Percentiles rank a stretch among this genome's conserved stretches.
phyloP scores from a whole-genome alignment of 257 asterid species.

The Nicotiana paniculata region DNA sequence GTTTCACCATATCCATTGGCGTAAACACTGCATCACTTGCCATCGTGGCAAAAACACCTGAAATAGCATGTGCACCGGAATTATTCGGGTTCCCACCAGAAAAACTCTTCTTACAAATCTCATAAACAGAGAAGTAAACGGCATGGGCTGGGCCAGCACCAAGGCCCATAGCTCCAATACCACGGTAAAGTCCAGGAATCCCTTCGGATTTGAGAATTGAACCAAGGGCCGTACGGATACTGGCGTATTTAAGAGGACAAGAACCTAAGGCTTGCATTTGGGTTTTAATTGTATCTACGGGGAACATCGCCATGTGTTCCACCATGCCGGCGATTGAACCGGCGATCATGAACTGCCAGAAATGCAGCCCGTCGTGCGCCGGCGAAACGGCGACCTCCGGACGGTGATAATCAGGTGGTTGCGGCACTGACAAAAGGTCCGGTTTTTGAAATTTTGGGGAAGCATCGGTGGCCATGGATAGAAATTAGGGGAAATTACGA shows the following conservation, averaged over 20 bases:
- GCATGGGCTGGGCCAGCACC: constrained; percentile 99
- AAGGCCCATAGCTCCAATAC: constrained; percentile 93
- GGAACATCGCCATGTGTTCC: constrained; percentile 98
- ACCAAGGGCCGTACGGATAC: constrained; percentile 50
- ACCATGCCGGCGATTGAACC: constrained; percentile 91
- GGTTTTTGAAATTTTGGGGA: constrained; percentile 62
- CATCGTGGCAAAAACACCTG: constrained; percentile 86
- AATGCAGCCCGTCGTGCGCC: constrained; percentile 81
- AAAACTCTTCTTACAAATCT: constrained; percentile 58
- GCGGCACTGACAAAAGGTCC: constrained; percentile 50
- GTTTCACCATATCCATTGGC: constrained; percentile 98
- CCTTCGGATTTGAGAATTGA: constrained; percentile 74
- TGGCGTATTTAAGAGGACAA: constrained; percentile 68
- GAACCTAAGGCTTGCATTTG: constrained; percentile 92
- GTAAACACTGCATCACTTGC: constrained; percentile 89
- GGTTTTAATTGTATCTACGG: constrained; percentile 85
- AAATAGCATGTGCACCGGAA: constrained; percentile 57
- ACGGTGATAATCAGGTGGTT: constrained; percentile 38
- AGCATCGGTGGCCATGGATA: constrained; percentile 68
- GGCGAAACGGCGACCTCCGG: constrained; percentile 27
- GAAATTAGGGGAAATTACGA: background rate
- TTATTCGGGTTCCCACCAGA: constrained; percentile 68
- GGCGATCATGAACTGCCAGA: constrained; percentile 88
- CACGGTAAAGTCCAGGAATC: constrained; percentile 65
- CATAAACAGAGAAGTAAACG: constrained; percentile 81